phyloP scores from a whole-genome alignment of 1,284 basidiomycete species.

The Sanghuangporus sanghuang region DNA sequence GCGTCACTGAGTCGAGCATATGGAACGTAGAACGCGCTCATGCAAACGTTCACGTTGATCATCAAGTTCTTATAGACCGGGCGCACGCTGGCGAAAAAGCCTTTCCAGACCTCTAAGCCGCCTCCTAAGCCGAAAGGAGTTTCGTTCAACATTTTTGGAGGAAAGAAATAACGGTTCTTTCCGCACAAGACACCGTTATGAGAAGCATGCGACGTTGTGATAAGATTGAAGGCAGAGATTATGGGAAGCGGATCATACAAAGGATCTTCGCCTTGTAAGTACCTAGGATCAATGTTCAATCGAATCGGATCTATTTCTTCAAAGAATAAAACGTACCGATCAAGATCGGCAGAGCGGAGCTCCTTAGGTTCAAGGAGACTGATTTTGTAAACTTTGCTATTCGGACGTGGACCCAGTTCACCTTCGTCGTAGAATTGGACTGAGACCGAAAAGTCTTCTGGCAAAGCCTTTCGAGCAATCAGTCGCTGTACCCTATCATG shows the following conservation, averaged over 20 bases:
- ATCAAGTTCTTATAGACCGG: conserved; percentile 61
- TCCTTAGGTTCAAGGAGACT: conserved; percentile 43
- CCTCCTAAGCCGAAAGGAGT: conserved; percentile 32
- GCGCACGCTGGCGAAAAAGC: conserved; percentile 65
- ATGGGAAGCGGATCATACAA: conserved; percentile 48
- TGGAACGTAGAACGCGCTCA: conserved; percentile 64
- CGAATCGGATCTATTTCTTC: neutral
- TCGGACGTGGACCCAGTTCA: conserved; percentile 35
- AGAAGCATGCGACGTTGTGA: conserved; percentile 54
- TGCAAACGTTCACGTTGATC: conserved; percentile 73
- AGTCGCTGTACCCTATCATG: conserved; percentile 59
- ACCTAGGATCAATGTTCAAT: conserved; percentile 32
- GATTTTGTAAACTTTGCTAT: conserved; percentile 47
- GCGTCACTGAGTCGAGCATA: conserved; percentile 54
- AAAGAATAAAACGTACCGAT: conserved; percentile 37
- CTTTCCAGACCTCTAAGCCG: conserved; percentile 55
- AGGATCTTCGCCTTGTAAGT: conserved; percentile 41
- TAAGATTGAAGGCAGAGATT: conserved; percentile 59
- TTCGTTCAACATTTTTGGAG: conserved; percentile 19
- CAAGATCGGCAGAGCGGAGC: conserved; percentile 39
- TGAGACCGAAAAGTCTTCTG: conserved; percentile 46
- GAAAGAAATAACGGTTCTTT: conserved; percentile 61
- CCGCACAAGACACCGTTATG: conserved; percentile 53
- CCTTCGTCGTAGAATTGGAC: conserved; percentile 54
- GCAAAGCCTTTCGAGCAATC: conserved; percentile 49